Evolutionary conservation across 2,329 filamentous ascomycete genomes (phyloP).

Genomic region (Lachnellula subtilissima): DNA sequence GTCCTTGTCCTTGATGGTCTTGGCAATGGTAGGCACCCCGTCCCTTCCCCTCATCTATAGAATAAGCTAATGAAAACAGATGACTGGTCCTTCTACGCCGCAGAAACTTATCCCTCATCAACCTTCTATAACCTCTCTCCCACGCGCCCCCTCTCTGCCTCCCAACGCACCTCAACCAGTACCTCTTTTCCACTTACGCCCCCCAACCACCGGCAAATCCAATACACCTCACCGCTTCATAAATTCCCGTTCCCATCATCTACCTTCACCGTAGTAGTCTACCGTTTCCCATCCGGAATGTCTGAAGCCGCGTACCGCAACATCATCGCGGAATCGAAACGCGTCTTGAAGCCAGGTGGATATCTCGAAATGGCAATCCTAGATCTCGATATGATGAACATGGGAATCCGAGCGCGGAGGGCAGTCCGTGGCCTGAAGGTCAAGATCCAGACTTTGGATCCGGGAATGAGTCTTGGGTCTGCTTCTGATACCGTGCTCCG

Average conservation of each 20-base stretch:
- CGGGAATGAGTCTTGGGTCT: slow-evolving; percentile 56
- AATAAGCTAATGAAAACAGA: slow-evolving; percentile 35
- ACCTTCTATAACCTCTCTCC: slow-evolving; percentile 74
- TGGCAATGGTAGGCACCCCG: slow-evolving; percentile 53
- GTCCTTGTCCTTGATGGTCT: slow-evolving; percentile 78
- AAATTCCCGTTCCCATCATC: slow-evolving; percentile 72
- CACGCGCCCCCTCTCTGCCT: slow-evolving; percentile 41
- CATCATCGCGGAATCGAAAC: slow-evolving; percentile 68
- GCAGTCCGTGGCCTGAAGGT: slow-evolving; percentile 69
- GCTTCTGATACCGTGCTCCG: slow-evolving; percentile 59
- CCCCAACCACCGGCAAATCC: slow-evolving; percentile 71
- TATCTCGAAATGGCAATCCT: slow-evolving; percentile 75
- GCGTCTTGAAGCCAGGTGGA: slow-evolving; percentile 72
- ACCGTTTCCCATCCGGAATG: slow-evolving; percentile 68
- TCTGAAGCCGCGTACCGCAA: slow-evolving; percentile 65
- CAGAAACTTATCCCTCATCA: slow-evolving; percentile 70
- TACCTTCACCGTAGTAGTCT: slow-evolving; percentile 71
- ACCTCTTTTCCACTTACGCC: slow-evolving; percentile 52
- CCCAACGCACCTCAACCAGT: slow-evolving; percentile 35
- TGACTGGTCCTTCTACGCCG: slow-evolving; percentile 84
- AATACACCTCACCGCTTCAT: slow-evolving; percentile 51
- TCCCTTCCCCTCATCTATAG: background rate
- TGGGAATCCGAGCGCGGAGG: slow-evolving; percentile 67
- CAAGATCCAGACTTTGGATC: slow-evolving; percentile 56
- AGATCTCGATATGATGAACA: slow-evolving; percentile 76